Conservation (phyloP, 73 alveolate species). For the Urostyla sp. region DNA sequence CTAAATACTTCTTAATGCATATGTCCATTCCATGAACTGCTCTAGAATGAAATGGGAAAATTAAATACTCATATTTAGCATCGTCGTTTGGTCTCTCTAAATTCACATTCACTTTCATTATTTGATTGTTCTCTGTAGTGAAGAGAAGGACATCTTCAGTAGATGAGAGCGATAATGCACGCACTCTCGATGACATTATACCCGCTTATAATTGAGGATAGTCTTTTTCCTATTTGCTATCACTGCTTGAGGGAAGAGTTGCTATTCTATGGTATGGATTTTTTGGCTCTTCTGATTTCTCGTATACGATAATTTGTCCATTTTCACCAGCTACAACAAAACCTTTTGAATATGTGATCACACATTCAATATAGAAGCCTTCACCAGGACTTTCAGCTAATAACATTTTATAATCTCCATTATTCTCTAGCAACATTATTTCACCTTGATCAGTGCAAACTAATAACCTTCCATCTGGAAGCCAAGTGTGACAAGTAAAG, state of each 20-base stretch:
- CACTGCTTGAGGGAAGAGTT: conserved; percentile 70
- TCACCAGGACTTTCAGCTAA: conserved; percentile 73
- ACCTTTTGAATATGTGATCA: conserved; percentile 71
- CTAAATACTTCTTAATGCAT: conserved; percentile 97
- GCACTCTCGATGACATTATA: conserved; percentile 56
- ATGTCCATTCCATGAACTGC: conserved; percentile 96
- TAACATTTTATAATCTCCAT: conserved; percentile 87
- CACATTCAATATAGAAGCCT: conserved; percentile 67
- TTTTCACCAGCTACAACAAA: conserved; percentile 86
- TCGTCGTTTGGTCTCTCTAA: conserved; percentile 67
- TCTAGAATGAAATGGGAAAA: conserved; percentile 76
- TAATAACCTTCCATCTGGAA: conserved; percentile 87
- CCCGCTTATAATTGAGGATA: conserved; percentile 62
- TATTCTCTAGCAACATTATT: conserved; percentile 76
- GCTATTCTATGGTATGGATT: conserved; percentile 69
- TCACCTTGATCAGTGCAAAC: conserved; percentile 94
- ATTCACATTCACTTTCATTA: conserved; percentile 63
- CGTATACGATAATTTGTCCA: conserved; percentile 82
- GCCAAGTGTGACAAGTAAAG: conserved; percentile 86
- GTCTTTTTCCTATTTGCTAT: conserved; percentile 70
- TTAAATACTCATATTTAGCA: conserved; percentile 68
- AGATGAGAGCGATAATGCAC: conserved; percentile 57
- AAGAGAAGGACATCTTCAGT: conserved; percentile 67
- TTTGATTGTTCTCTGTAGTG: conserved; percentile 69
- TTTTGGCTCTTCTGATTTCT: conserved; percentile 85